Conservation (phyloP, 192 early-diverging fungal species). For the Coemansia sp. region DNA sequence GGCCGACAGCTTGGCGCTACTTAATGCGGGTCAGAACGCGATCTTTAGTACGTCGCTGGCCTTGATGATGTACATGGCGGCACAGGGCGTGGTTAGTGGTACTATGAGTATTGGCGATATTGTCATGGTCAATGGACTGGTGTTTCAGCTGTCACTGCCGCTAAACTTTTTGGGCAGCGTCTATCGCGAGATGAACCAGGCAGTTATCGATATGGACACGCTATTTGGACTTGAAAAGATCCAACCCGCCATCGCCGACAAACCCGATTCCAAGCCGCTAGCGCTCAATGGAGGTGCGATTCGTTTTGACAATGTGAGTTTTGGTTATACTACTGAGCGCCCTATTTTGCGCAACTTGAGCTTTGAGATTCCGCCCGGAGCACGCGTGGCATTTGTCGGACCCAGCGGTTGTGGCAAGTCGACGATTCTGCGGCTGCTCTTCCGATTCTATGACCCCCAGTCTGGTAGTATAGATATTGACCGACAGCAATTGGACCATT, state of each 20-base stretch:
- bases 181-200: slow-evolving; percentile 95
- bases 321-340: slow-evolving; percentile 84
- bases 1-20: slow-evolving; percentile 80
- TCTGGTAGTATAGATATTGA: slow-evolving; percentile 83
- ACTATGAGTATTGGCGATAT: slow-evolving; percentile 95
- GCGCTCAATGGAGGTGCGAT: slow-evolving; percentile 74
- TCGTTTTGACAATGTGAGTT: slow-evolving; percentile 83
- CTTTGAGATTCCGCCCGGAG: slow-evolving; percentile 86
- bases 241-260: slow-evolving; percentile 61
- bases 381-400: slow-evolving; percentile 90
- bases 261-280: slow-evolving; percentile 62
- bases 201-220: slow-evolving; percentile 95
- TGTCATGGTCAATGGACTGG: slow-evolving; percentile 98
- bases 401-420: slow-evolving; percentile 94
- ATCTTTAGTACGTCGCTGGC: slow-evolving; percentile 96
- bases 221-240: slow-evolving; percentile 87
- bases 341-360: slow-evolving; percentile 73
- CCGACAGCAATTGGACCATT: slow-evolving; percentile 76
- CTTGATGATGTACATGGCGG: slow-evolving; percentile 95
- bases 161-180: slow-evolving; percentile 98
- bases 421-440: slow-evolving; percentile 82
- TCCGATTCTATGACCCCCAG: slow-evolving; percentile 93
- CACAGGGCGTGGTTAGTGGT: slow-evolving; percentile 79
- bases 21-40: slow-evolving; percentile 95
- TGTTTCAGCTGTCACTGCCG: slow-evolving; percentile 97